Evolutionary conservation across 169 alveolate species (phyloP).

Genomic region (Eimeria tenella): DNA sequence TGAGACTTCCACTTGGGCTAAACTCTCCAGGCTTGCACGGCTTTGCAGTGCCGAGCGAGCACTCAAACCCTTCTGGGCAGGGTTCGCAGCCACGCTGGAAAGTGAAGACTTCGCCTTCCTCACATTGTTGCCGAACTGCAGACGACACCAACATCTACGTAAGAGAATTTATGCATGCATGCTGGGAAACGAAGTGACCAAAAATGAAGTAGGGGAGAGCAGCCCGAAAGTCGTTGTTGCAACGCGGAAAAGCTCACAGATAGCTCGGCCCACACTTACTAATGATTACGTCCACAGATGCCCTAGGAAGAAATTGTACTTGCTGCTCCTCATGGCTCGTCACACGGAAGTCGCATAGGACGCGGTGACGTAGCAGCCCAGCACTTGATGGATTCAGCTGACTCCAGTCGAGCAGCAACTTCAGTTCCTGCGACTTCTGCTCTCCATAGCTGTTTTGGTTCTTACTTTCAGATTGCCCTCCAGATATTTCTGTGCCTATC

Average conservation of each 20-base stretch:
- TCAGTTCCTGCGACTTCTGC: background rate
- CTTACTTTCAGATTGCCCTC: background rate
- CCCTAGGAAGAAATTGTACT: constrained; percentile 7
- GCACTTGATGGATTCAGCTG: constrained; percentile 33
- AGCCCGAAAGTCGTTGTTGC: too few species aligned
- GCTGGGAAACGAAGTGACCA: too few species aligned
- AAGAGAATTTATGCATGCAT: background rate
- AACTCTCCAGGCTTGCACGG: constrained; percentile 57
- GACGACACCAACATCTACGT: background rate
- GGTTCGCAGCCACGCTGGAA: constrained; percentile 37
- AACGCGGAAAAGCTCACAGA: background rate
- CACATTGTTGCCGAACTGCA: constrained; percentile 63
- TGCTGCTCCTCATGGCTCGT: background rate
- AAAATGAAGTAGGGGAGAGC: too few species aligned
- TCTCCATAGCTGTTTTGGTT: background rate
- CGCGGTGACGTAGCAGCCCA: constrained; percentile 67
- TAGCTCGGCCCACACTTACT: constrained; percentile 9
- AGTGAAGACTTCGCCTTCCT: constrained; percentile 27
- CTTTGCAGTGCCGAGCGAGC: constrained; percentile 46
- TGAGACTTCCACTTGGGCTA: constrained; percentile 51
- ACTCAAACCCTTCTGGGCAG: constrained; percentile 32
- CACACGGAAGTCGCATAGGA: constrained; percentile 62
- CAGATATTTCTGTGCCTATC: background rate
- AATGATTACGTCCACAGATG: constrained; percentile 51
- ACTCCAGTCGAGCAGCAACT: constrained; percentile 40